These are phyloP conservation scores for Spergularia azorica DNA, from an alignment of 179 eudicot genomes.

Conservation along the genomic window DNA sequence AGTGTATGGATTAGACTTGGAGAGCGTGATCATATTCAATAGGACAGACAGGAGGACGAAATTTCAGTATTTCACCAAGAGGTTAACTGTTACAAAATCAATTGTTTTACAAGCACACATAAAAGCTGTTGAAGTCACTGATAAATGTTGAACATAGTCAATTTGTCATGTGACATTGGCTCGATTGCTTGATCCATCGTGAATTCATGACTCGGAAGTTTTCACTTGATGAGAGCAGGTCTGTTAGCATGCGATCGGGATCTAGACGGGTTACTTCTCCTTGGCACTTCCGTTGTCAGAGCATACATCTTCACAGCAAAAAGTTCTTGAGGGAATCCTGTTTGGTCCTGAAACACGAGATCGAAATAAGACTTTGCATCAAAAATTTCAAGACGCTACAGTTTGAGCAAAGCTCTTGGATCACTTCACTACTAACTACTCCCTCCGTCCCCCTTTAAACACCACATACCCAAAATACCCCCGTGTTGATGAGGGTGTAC, in stretches of 20 bases:
- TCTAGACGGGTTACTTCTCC: constrained; percentile 35
- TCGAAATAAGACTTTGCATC: background rate
- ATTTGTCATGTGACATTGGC: background rate
- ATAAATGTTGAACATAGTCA: no score
- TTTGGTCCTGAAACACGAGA: constrained; percentile 62
- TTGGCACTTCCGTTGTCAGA: constrained; percentile 56
- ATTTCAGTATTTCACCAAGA: no score
- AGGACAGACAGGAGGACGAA: no score
- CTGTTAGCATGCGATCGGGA: constrained; percentile 42
- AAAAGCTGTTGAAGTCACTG: no score
- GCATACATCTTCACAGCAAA: constrained; percentile 95
- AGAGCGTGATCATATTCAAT: no score
- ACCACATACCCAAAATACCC: no score
- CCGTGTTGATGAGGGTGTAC: no score
- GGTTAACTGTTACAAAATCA: no score
- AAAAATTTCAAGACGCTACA: background rate
- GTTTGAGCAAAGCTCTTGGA: background rate
- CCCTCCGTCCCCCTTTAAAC: no score
- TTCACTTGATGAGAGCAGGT: constrained; percentile 65
- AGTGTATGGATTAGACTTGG: no score
- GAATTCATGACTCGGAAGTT: background rate
- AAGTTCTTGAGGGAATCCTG: constrained; percentile 71
- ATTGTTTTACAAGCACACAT: no score
- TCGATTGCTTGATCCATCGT: background rate
- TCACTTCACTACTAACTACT: background rate